Base-by-base conservation (phyloP, 352 stramenopile species). In the Paralagenidium karlingii region DNA sequence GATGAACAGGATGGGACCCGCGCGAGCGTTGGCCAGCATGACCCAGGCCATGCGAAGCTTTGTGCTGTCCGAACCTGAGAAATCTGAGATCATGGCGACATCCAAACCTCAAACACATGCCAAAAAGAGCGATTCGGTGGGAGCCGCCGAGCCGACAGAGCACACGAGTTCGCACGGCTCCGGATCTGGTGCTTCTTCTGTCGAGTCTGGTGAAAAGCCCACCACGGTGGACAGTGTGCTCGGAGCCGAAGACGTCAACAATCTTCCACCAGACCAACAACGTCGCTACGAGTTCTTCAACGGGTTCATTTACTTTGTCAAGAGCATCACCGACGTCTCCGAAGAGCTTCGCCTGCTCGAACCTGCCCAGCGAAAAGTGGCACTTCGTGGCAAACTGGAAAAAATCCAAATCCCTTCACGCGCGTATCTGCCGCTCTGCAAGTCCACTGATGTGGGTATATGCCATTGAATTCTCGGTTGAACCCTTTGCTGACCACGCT, bases 341-440 rank as follows among this genome's bases (percentile, higher is more conserved):
- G 76, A 89, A 47, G 54, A 63, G 27, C 48, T 89, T 13, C 69
- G 76, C 11, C 62, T 66, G 32, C 58, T 82, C 12, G 76, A 89
- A 24, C 71, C 68, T 8, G 1, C 45, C 20, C 80, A 86, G 37
- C 67, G 73, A 30, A 86, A 86, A 41, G 58, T 59, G 27, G 38
- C 69, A 26, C 34, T 89, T 20, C 47, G 52, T 1, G 53, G 60
- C 25, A 55, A 63, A 5, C 51, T 89, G 21, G 58, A 69, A 29
- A 47, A 60, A n/a, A 51, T 89, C 26, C 37, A 49, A 24, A 43
- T 87, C 37, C 76, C 76, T 7, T 40, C 34, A 5, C 60, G 62
- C 26, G 73, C 68, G n/a, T 89, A 89, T 32, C 58, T 89, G 11
- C 76, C 76, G 32, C 61, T 89, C 16, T 89, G 76, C 60, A 82